Evolutionary conservation across 2,329 filamentous ascomycete species (phyloP).

Genomic region (Aspergillus novofumigatus): DNA sequence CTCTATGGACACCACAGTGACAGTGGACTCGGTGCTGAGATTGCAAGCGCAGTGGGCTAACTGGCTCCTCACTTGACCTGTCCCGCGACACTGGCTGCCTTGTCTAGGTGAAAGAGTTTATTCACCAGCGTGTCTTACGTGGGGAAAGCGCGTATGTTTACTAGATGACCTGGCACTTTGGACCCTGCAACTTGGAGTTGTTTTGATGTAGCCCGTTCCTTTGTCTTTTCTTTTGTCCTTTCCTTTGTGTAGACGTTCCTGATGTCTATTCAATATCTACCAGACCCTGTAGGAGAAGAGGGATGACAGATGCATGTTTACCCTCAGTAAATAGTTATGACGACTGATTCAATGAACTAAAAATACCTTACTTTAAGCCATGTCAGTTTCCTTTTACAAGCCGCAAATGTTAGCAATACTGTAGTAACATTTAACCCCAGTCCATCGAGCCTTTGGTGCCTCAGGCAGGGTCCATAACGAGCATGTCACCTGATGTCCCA

Average conservation of each 20-base stretch:
- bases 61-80: neutral
- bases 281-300: constrained; percentile 10
- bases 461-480: neutral
- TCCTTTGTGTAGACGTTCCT: constrained; percentile 18
- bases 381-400: neutral
- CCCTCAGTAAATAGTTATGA: neutral
- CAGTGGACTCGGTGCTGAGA: constrained; percentile 29
- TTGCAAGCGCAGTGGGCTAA: constrained; percentile 15
- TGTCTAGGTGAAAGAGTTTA: neutral
- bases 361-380: neutral
- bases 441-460: neutral
- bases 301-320: neutral
- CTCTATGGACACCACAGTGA: constrained; percentile 26
- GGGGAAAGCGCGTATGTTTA: constrained; percentile 1
- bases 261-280: constrained; percentile 6
- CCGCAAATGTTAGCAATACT: no score
- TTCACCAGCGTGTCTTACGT: neutral
- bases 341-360: neutral
- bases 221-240: constrained; percentile 21
- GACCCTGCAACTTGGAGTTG: constrained; percentile 5
- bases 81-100: neutral
- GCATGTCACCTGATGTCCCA: constrained; percentile 1
- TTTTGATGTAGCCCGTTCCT: constrained; percentile 9
- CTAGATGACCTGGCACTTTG: constrained; percentile 5
- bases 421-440: no score